phyloP scores from a whole-genome alignment of 2,329 filamentous ascomycete genomes.

The Neopestalotiopsis sp. region DNA sequence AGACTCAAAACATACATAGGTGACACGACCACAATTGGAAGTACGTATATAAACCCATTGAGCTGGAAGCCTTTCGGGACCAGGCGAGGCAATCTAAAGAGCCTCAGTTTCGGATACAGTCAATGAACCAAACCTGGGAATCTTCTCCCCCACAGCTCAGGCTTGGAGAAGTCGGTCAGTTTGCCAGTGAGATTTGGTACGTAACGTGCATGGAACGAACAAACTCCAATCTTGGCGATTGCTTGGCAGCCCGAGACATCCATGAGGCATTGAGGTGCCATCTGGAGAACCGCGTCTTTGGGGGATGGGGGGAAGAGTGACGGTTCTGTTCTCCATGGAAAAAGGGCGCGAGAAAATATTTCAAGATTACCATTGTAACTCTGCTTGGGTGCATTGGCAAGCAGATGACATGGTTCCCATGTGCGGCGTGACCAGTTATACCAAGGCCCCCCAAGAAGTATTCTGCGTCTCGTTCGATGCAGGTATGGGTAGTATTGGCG shows the following conservation, averaged over 20 bases:
- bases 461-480: not conserved
- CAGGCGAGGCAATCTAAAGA: not conserved
- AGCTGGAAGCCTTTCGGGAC: not conserved
- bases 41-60: not conserved
- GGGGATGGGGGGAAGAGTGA: no score
- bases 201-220: not conserved
- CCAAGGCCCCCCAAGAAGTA: not conserved
- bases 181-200: not conserved
- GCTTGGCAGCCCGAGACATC: not conserved
- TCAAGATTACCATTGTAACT: not conserved
- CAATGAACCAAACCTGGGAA: not conserved
- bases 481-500: not conserved
- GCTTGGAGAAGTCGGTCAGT: not conserved
- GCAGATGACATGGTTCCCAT: not conserved
- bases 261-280: not conserved
- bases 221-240: conserved; percentile 6
- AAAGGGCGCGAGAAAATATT: not conserved
- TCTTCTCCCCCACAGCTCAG: not conserved
- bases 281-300: not conserved
- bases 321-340: not conserved
- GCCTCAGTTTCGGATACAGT: not conserved
- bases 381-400: not conserved
- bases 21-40: not conserved
- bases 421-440: not conserved
- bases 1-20: not conserved